Evolutionary conservation across 495 filamentous ascomycete genomes (phyloP), one percentile per base, ranked within the genome.

Genomic region (Ascobolus immersus): DNA sequence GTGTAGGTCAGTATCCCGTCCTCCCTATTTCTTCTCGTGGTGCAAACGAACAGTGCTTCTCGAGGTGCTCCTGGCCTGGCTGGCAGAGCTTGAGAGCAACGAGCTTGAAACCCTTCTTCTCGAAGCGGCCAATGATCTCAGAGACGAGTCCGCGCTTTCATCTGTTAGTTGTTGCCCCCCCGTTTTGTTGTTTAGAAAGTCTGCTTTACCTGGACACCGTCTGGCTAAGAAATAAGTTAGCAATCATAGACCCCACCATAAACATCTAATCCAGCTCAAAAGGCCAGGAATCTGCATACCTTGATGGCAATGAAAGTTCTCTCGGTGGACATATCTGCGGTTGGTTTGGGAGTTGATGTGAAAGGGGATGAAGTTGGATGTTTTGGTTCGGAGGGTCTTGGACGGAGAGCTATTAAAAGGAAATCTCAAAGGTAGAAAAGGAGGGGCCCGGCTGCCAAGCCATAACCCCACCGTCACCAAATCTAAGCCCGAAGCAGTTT

Each of bases 191-290:
- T 28, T 34, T 10, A 20, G 34, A 36, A 24, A 35, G 42, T 64
- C 45, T 73, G n/a, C n/a, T n/a, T n/a, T n/a, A 90, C 81, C 71
- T 93, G 86, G 64, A 96, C 86, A 58, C 86, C 86, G 61, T 93
- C 82, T 51, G 82, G 82, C 77, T 93, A 17, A 4, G 2, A 27
- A n/a, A 31, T 17, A 3, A 31, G n/a, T 31, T 31, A 31, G 28
- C 28, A 31, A n/a, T n/a, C n/a, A n/a, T n/a, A n/a, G n/a, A n/a
- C n/a, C n/a, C n/a, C n/a, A n/a, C n/a, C n/a, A n/a, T n/a, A n/a
- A n/a, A n/a, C n/a, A n/a, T n/a, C n/a, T 14, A 31, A 31, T 14
- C 9, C 9, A 15, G 11, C 9, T 4, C 28, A 15, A 31, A 14
- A 0, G 14, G 10, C 10, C 28, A 31, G n/a, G 17, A 31, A 15